Evolutionary conservation across 2,329 filamentous ascomycete species (phyloP).

Genomic region (Pseudogymnoascus sp.): DNA sequence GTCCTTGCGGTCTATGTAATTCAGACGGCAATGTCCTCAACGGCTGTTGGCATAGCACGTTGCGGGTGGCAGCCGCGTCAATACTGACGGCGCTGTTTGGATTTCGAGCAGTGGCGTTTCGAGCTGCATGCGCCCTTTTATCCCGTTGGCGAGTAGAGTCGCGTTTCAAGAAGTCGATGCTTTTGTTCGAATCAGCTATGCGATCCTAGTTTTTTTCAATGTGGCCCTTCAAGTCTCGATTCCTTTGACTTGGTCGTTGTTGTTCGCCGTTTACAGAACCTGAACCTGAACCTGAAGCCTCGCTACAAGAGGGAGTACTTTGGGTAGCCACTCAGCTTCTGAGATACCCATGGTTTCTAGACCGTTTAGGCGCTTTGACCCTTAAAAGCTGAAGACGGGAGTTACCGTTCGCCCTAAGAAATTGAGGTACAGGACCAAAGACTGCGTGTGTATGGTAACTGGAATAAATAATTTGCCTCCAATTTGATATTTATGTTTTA

Average conservation of each 20-base stretch:
- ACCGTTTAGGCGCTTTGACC: slow-evolving; percentile 4
- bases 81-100: slow-evolving; percentile 1
- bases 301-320: neutral
- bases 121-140: slow-evolving; percentile 2
- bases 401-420: neutral
- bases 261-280: neutral
- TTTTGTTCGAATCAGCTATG: neutral
- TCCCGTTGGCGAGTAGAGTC: neutral
- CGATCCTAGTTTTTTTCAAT: neutral
- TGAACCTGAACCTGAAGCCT: neutral
- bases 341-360: neutral
- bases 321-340: neutral
- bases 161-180: neutral
- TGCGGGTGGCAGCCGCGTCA: slow-evolving; percentile 5
- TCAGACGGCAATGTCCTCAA: slow-evolving; percentile 2
- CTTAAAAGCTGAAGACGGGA: neutral
- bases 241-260: neutral
- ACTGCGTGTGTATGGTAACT: neutral
- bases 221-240: slow-evolving; percentile 2
- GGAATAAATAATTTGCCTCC: neutral
- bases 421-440: neutral
- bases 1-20: neutral
- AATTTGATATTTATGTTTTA: neutral
- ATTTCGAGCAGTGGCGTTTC: neutral
- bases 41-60: neutral